Percentiles rank a stretch among this genome's conserved stretches.
Conservation (phyloP, 495 filamentous ascomycete species). For the Choiromyces venosus region DNA sequence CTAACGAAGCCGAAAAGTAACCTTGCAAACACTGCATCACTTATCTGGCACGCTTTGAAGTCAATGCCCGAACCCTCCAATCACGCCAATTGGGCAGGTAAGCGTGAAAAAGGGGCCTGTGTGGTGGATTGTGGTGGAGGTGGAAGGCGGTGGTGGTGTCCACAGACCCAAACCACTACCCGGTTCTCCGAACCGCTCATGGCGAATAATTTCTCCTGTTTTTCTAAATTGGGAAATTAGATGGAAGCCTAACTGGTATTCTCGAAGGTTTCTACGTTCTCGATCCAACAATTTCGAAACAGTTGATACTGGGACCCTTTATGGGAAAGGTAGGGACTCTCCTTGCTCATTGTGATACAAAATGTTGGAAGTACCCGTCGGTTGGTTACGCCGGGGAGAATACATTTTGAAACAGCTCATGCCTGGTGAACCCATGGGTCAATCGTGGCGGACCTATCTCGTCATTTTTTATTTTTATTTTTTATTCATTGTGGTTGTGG, state of each 20-base stretch:
- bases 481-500: neutral
- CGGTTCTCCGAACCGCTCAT: neutral
- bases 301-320: constrained; percentile 79
- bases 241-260: constrained; percentile 25
- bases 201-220: neutral
- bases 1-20: constrained; percentile 53
- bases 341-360: neutral
- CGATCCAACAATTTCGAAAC: constrained; percentile 53
- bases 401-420: neutral
- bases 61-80: constrained; percentile 68
- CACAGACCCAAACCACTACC: neutral
- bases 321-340: constrained; percentile 52
- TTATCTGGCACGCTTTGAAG: constrained; percentile 80
- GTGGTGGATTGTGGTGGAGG: too few species aligned
- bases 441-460: neutral
- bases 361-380: neutral
- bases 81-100: constrained; percentile 80
- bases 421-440: neutral
- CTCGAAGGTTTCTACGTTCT: constrained; percentile 71
- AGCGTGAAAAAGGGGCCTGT: constrained; percentile 26
- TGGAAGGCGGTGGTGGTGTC: neutral
- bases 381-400: neutral
- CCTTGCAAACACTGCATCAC: constrained; percentile 73
- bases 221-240: constrained; percentile 24
- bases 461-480: neutral